Percentiles rank a stretch among this genome's conserved stretches.
Conservation (phyloP, 1,284 basidiomycete species). For the Irpex sp. region DNA sequence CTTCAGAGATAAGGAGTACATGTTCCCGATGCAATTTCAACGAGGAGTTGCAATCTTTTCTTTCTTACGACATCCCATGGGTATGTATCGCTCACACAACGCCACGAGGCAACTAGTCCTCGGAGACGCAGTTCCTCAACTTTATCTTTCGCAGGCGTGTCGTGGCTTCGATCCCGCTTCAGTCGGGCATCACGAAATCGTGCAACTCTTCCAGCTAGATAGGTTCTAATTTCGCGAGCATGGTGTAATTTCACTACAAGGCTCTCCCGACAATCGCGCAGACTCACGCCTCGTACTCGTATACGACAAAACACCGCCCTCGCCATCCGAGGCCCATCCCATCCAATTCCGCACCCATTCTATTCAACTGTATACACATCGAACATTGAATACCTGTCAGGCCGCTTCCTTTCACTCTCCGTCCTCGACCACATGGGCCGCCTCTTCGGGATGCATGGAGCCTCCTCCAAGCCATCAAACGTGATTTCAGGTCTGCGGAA, state of each 20-base stretch:
- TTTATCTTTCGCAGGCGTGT: background rate
- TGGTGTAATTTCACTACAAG: no score
- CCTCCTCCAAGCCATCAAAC: background rate
- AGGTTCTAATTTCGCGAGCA: background rate
- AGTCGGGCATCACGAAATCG: background rate
- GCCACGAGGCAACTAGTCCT: background rate
- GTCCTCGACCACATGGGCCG: no score
- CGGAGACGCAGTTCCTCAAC: background rate
- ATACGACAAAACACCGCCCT: no score
- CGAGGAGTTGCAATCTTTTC: background rate
- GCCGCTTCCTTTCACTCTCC: no score
- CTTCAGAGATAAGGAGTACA: background rate
- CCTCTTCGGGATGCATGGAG: no score
- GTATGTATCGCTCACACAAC: background rate
- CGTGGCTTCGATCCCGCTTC: background rate
- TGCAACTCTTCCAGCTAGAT: background rate
- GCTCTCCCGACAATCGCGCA: no score
- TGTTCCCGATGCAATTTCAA: background rate
- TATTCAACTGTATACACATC: no score
- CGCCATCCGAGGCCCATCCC: no score
- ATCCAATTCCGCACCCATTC: no score
- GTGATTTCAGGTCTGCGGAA: background rate
- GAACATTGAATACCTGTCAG: no score
- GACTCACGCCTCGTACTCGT: no score
- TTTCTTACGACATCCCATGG: background rate